Evolutionary conservation across 305 asterid genomes (phyloP), one percentile per base, ranked within the genome.

Genomic region (Fraxinus nigra): DNA sequence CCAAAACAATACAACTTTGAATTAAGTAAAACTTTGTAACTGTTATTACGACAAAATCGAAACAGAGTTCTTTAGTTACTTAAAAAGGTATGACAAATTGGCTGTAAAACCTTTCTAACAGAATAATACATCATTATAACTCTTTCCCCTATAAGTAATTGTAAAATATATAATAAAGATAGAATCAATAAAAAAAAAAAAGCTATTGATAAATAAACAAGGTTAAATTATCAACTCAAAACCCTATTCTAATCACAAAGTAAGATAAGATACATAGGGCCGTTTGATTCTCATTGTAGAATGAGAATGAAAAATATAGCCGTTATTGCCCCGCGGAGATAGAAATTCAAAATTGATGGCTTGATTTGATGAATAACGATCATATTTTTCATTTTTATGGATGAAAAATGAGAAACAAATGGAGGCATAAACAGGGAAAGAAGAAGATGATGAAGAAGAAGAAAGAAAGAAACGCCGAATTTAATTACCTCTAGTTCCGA

Each of bases 401-500:
- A 24, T 24, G 26, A 24, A 24, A 24, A 24, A 24, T 24, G 26
- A 24, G 1, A 24, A 24, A 24, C 26, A 24, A 24, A 24, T 24
- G 26, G 26, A 24, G 26, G 26, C 75, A 72, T n/a, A 9, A 48
- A 54, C 26, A 20, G 32, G 13, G 69, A 32, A 75, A 22, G 24
- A 24, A 20, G 32, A 34, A 54, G 11, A 22, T 24, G 26, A 24
- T 24, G 26, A 32, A 32, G 34, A 34, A 33, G 30, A 32, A 38
- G 48, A 35, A 35, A 35, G 9, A 38, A 38, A 34, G 48, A 5
- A 9, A 43, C 18, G 80, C 32, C 4, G n/a, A 13, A 46, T 48
- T 46, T 48, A 48, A 16, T 51, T 72, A 90, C 93, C 93, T 90
- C 95, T 77, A 26, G 75, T 72, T 73, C 95, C 95, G 9, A 89